Base-by-base conservation (phyloP, 176 grass and related monocot genomes). In the Chloris gayana region DNA sequence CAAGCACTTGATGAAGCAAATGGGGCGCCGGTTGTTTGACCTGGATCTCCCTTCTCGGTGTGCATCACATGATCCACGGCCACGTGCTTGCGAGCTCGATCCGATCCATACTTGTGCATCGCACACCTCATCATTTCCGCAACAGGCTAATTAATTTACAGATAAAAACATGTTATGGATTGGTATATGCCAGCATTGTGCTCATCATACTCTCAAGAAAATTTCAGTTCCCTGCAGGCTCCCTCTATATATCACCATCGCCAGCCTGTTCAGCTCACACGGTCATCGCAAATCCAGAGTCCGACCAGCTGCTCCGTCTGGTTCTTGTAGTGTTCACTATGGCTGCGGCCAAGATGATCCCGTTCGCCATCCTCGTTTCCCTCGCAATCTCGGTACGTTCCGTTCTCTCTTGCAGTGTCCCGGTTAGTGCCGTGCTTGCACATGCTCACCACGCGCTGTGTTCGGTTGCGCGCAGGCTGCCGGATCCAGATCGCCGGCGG, bases 11-110 rank as follows among this genome's bases (percentile, higher is more conserved):
- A 66, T 34, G 1, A 49, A 8, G 41, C 60, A 33, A 6, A 37
- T 66, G 61, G 7, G 47, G 22, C 27, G 6, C 15, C 6, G 10
- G 35, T 57, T 14, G 18, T 70, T 3, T 61, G 51, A 45, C 50
- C 31, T 71, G 21, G 26, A 81, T 72, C 37, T 27, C 25, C 2
- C 13, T 61, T 24, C 67, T 14, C 19, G 27, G 30, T 71, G 79
- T 22, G 67, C 64, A 21, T 57, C 67, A 70, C 67, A 60, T 60
- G 78, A 59, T 70, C 78, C 78, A 81, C 15, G 2, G 1, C 7
- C 41, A 77, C 38, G 11, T 33, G 26, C 38, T 46, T 8, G 19
- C 10, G 73, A 61, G 17, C 56, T 6, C 59, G 75, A 67, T 67
- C 61, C 42, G 75, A 67, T 67, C 42, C 10, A 50, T 21, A 77